Conservation (phyloP, 1,284 basidiomycete species). For the Lentinula novae-zelandiae region DNA sequence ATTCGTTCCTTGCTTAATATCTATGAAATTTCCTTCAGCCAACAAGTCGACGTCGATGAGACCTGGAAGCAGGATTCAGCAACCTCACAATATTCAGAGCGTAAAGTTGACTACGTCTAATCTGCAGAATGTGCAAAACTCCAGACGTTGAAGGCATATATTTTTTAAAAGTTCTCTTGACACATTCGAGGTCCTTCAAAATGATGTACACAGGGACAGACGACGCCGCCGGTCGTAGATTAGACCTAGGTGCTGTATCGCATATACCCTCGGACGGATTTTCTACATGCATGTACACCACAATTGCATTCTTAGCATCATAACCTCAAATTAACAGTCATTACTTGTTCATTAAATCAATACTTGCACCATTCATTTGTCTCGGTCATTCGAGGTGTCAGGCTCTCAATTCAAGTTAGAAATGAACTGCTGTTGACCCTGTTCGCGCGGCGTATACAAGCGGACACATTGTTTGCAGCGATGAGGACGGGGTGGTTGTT, state of each 20-base stretch:
- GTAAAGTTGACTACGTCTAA: neutral
- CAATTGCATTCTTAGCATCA: neutral
- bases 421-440: too few species aligned
- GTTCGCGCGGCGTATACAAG: too few species aligned
- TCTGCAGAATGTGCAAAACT: neutral
- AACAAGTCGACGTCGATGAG: neutral
- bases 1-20: too few species aligned
- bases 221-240: neutral
- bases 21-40: neutral
- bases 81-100: neutral
- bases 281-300: neutral
- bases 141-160: neutral
- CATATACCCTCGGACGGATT: neutral
- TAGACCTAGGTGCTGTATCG: neutral
- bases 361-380: neutral
- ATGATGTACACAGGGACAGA: neutral
- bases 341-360: neutral
- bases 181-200: neutral
- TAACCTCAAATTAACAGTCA: neutral
- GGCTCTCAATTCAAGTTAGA: neutral
- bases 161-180: too few species aligned
- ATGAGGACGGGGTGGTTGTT: too few species aligned
- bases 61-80: neutral
- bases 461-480: too few species aligned
- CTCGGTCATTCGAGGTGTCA: neutral